A percentile compares a stretch with the other conserved stretches of the same genome.
Evolutionary conservation across 139 green algal species (phyloP).

Genomic region (Micromonas pusilla): DNA sequence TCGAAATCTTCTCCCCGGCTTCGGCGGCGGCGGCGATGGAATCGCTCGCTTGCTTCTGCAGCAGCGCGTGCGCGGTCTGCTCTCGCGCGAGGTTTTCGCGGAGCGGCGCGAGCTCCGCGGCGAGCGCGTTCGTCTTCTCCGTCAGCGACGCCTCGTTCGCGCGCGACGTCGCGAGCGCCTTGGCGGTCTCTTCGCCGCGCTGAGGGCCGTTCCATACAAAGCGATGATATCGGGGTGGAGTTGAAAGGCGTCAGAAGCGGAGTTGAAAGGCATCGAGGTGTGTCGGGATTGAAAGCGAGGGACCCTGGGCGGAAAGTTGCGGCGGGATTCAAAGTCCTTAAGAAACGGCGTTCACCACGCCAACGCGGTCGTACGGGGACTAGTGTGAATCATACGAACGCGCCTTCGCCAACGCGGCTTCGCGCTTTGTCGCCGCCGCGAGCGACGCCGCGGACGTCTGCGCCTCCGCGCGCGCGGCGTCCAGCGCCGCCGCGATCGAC

Average conservation of each 20-base stretch:
- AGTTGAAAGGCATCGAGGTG: no score
- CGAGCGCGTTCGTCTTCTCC: background rate
- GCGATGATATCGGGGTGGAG: no score
- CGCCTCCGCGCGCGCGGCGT: slow-evolving; percentile 1
- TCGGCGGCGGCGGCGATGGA: background rate
- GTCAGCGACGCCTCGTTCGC: background rate
- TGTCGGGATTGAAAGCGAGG: no score
- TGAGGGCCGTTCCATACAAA: no score
- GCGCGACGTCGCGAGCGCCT: background rate
- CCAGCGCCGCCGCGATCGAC: background rate
- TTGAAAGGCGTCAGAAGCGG: no score
- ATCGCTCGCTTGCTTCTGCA: slow-evolving; percentile 2
- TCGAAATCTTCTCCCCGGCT: background rate
- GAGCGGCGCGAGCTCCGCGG: slow-evolving; percentile 12
- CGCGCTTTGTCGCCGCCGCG: slow-evolving; percentile 11
- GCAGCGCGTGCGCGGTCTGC: background rate
- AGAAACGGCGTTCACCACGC: no score
- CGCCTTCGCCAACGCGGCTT: slow-evolving; percentile 6
- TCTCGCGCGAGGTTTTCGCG: background rate
- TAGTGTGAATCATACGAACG: no score
- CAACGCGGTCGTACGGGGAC: no score
- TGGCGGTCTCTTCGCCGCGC: background rate
- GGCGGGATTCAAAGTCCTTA: no score
- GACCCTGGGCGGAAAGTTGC: no score
- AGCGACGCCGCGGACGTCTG: background rate